Base-by-base conservation (phyloP, 164 flowering plant genomes). In the Dillenia turbinata region DNA sequence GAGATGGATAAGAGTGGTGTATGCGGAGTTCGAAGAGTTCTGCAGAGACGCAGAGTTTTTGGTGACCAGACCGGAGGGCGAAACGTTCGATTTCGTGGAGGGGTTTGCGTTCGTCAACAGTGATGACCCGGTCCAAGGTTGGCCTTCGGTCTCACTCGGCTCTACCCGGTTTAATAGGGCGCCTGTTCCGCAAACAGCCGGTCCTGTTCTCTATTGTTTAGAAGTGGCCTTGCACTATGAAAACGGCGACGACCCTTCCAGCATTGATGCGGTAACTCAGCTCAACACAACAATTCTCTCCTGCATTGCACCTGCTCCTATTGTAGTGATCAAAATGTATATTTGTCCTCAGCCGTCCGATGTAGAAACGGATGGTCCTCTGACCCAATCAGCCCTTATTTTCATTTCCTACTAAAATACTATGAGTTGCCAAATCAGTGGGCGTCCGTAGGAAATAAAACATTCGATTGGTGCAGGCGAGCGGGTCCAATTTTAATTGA, bases 1-100 rank as follows among this genome's bases (percentile, higher is more conserved):
- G 74, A 75, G 86, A 61, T 92, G 95, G 96, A 79, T 84, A 71
- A 85, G 98, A 60, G 57, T 86, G 68, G 96, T 92, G 43, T 92
- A 92, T 33, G 47, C 74, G 4, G 90, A 86, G 62, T 92, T 92
- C 66, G 74, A 71, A 40, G 86, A 77, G 46, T 92, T 78, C 73
- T 56, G 90, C 10, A 73, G 75, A 26, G 96, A 90, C 60, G 85
- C 92, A 9, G 98, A 92, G 90, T 80, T 56, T 1, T 69, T 90
- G 45, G 77, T 90, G 69, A 83, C 66, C 54, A 77, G 48, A 54
- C 62, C 60, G 9, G 69, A 71, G 8, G 73, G 67, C 5, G 82
- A 81, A 57, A 75, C 90, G 68, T 85, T 92, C 19, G 93, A 92
- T 52, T 92, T 90, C 81, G 73, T 90, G 11, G 98, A 92, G 67